Evolutionary conservation across 2,329 filamentous ascomycete species (phyloP), one percentile per base, ranked within the genome.

Genomic region (Pseudopyricularia cyperi): DNA sequence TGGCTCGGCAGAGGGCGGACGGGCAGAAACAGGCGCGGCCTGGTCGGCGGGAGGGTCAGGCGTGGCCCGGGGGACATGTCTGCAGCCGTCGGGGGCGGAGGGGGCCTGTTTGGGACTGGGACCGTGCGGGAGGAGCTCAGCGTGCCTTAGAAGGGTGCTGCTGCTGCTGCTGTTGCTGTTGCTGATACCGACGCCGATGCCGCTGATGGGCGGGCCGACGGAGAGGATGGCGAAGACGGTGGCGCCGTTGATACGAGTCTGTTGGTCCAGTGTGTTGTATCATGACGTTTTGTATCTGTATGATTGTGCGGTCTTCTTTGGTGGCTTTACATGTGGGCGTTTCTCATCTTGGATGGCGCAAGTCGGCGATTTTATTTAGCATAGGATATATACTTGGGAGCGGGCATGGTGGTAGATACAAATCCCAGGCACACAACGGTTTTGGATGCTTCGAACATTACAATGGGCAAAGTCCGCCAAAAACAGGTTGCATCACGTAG

Each of bases 1-100:
- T 98, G 93, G 93, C 76, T 98, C 1, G 91, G 91, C 0, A 75
- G 93, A 47, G 91, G 91, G 0, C 72, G 93, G 34, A 97, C 89
- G 3, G 93, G 93, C 0, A 75, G 93, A 56, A 94, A 97, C 66
- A 73, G 93, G 51, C 80, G 89, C 57, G 93, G 93, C 0, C 91
- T 96, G 63, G 90, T 97, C 1, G 90, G 89, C 2, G 77, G 76
- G 0, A 66, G 77, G 51, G 75, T 79, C 9, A 70, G 70, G 57
- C 66, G 76, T 50, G 72, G 58, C 0, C 37, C 37, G 17, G 37
- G 37, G 17, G 37, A 42, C 8, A n/a, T 42, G 8, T 42, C 37
- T n/a, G 11, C 48, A 2, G 42, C 49, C 8, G 49, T 42, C 17
- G 63, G 50, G 22, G 55, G 51, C 35, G 46, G 35, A 35, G 53